phyloP scores from a whole-genome alignment of 1,284 basidiomycete species.

The Irpex sp. region DNA sequence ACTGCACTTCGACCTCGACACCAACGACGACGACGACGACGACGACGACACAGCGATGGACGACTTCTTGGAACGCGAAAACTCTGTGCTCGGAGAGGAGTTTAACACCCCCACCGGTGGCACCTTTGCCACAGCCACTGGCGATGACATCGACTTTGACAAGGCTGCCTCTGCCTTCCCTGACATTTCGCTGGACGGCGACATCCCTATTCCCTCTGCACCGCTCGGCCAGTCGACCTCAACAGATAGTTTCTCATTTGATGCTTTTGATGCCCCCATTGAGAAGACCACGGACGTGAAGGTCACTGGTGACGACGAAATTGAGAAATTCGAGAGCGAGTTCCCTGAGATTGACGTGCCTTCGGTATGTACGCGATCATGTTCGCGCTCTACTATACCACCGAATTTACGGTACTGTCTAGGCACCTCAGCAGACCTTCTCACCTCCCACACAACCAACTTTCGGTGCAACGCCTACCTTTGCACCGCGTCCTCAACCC shows the following conservation, averaged over 20 bases:
- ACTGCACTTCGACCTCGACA: constrained; percentile 6
- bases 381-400: constrained; percentile 10
- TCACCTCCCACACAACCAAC: constrained; percentile 28
- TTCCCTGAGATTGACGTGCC: constrained; percentile 84
- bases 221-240: constrained; percentile 23
- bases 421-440: constrained; percentile 12
- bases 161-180: constrained; percentile 81
- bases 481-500: constrained; percentile 72
- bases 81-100: constrained; percentile 31
- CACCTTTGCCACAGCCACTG: constrained; percentile 27
- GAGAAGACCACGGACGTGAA: constrained; percentile 52
- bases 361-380: constrained; percentile 34
- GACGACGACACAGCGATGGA: constrained; percentile 19
- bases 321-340: constrained; percentile 87
- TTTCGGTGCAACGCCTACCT: constrained; percentile 49
- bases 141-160: constrained; percentile 70
- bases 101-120: constrained; percentile 26
- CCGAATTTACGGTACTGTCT: background rate
- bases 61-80: constrained; percentile 33
- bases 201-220: constrained; percentile 44
- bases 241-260: constrained; percentile 54
- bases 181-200: constrained; percentile 74
- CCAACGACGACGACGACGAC: constrained; percentile 10
- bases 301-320: constrained; percentile 84
- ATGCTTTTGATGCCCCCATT: constrained; percentile 53